Conservation (phyloP, 2,329 filamentous ascomycete species). For the Rutstroemia sp. region DNA sequence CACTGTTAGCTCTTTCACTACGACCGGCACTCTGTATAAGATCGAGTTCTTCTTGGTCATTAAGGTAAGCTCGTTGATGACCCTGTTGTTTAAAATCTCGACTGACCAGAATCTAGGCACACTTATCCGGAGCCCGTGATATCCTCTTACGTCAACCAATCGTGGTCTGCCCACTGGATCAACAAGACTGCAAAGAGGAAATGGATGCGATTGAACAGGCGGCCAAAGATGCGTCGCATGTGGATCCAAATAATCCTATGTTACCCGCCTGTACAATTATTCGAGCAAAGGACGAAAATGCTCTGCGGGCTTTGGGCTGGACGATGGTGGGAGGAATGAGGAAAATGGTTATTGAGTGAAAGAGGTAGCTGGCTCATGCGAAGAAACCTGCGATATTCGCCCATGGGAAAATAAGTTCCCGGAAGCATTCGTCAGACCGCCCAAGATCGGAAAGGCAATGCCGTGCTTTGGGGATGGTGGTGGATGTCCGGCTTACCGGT, state of each 20-base stretch:
- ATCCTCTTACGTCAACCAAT: slow-evolving; percentile 87
- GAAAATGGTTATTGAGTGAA: slow-evolving; percentile 58
- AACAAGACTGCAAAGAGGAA: slow-evolving; percentile 93
- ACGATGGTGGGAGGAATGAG: slow-evolving; percentile 57
- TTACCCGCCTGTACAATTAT: slow-evolving; percentile 81
- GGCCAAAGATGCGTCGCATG: slow-evolving; percentile 81
- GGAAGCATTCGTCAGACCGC: neutral
- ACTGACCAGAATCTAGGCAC: slow-evolving; percentile 51
- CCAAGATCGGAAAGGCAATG: neutral
- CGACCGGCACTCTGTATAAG: slow-evolving; percentile 89
- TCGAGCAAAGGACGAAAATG: slow-evolving; percentile 64
- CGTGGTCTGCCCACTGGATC: slow-evolving; percentile 90
- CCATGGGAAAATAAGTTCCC: neutral
- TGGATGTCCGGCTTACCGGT: no score
- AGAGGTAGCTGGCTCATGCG: neutral
- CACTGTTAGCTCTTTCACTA: slow-evolving; percentile 84
- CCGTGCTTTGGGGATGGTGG: no score
- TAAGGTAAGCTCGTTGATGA: slow-evolving; percentile 53
- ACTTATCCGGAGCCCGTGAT: slow-evolving; percentile 80
- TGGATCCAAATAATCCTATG: slow-evolving; percentile 87
- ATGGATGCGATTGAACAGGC: slow-evolving; percentile 98
- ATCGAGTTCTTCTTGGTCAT: slow-evolving; percentile 95
- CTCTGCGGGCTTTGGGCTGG: slow-evolving; percentile 53
- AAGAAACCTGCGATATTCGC: neutral
- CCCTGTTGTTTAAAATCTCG: neutral